Conservation (phyloP, 2,329 filamentous ascomycete genomes). For the Didymella lethalis region DNA sequence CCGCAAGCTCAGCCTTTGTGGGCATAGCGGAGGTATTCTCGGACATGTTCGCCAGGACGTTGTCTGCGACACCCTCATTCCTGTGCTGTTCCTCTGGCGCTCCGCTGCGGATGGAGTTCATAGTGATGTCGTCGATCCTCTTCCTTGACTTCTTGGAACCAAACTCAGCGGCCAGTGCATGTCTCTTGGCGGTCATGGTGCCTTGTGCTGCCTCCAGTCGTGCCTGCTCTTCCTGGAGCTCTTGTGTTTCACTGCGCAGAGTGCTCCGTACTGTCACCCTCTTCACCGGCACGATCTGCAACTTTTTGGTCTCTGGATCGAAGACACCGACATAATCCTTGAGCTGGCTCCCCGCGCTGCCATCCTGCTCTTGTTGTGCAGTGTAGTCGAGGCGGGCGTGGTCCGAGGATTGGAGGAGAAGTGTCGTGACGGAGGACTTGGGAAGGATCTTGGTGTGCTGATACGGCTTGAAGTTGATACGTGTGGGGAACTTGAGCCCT, state of each 20-base stretch:
- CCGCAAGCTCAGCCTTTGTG: constrained; percentile 70
- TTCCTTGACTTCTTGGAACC: constrained; percentile 88
- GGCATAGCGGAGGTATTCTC: constrained; percentile 71
- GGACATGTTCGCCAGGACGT: constrained; percentile 69
- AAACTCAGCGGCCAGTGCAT: constrained; percentile 77
- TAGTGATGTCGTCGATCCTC: constrained; percentile 70
- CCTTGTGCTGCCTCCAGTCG: constrained; percentile 37
- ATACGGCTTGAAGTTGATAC: constrained; percentile 60
- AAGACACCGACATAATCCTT: constrained; percentile 69
- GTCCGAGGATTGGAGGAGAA: constrained; percentile 67
- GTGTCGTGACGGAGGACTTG: constrained; percentile 49
- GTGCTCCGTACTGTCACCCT: constrained; percentile 64
- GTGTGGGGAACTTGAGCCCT: constrained; percentile 52
- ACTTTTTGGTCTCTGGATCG: constrained; percentile 61
- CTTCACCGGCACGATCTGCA: constrained; percentile 62
- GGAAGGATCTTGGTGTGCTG: constrained; percentile 45
- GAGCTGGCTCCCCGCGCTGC: constrained; percentile 58
- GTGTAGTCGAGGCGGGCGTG: constrained; percentile 68
- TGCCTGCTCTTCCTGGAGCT: constrained; percentile 48
- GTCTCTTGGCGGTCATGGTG: constrained; percentile 66
- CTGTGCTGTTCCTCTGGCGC: constrained; percentile 29
- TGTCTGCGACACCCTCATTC: constrained; percentile 44
- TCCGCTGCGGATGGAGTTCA: constrained; percentile 70
- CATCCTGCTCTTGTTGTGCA: constrained; percentile 59
- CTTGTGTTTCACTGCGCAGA: constrained; percentile 54